These are phyloP conservation scores for Nakazawaea ernobii DNA, from an alignment of 805 yeast genomes.

Conservation along the genomic window DNA sequence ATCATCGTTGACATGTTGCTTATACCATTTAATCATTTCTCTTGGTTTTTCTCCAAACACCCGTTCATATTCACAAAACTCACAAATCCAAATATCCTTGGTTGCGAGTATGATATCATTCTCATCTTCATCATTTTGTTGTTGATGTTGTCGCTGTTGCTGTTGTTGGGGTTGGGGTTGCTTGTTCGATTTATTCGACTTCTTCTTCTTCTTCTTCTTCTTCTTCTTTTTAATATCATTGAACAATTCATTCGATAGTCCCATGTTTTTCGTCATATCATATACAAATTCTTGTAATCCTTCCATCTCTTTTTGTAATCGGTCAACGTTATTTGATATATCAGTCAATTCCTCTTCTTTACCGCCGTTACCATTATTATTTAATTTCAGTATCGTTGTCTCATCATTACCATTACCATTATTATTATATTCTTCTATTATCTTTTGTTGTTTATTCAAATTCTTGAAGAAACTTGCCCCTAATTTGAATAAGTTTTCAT, in stretches of 20 bases:
- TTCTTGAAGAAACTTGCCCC: background rate
- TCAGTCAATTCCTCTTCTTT: constrained; percentile 18
- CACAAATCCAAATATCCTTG: constrained; percentile 27
- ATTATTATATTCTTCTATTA: constrained; percentile 1
- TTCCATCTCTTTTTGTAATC: constrained; percentile 17
- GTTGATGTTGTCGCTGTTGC: background rate
- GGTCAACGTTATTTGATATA: constrained; percentile 20
- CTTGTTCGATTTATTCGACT: too few relatives aligned
- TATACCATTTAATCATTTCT: constrained; percentile 40
- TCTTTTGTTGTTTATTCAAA: constrained; percentile 2
- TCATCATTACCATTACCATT: constrained; percentile 17
- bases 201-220: background rate
- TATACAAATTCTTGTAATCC: constrained; percentile 15
- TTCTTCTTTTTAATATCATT: background rate
- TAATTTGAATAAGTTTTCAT: background rate
- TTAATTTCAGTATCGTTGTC: background rate
- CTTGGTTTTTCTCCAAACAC: constrained; percentile 41
- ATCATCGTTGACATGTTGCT: constrained; percentile 27
- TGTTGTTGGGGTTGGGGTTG: background rate
- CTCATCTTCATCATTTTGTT: constrained; percentile 4
- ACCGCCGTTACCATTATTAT: constrained; percentile 17
- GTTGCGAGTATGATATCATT: constrained; percentile 13
- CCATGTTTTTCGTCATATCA: constrained; percentile 3
- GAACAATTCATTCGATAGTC: constrained; percentile 1
- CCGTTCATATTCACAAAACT: constrained; percentile 44